Evolutionary conservation across 495 filamentous ascomycete genomes (phyloP).

Genomic region (Staphylotrichum longicolle): DNA sequence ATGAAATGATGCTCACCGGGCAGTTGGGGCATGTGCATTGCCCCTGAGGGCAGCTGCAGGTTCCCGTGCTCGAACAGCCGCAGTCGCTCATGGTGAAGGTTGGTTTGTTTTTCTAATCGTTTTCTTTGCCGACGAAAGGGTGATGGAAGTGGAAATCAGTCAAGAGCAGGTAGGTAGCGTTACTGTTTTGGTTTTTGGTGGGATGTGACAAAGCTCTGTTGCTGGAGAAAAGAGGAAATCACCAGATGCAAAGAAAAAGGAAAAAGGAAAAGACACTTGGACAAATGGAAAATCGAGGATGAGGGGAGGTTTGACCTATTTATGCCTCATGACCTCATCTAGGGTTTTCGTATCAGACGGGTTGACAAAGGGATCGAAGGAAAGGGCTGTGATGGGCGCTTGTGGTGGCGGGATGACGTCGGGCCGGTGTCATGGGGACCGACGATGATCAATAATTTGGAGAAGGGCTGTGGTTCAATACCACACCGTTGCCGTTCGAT

Average conservation of each 20-base stretch:
- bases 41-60: conserved; percentile 26
- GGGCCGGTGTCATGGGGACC: neutral
- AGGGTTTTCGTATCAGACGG: neutral
- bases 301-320: neutral
- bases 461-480: neutral
- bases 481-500: neutral
- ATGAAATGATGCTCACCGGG: conserved; percentile 17
- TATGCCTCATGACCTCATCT: conserved; percentile 4
- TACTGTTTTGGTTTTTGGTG: too few species aligned
- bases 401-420: conserved; percentile 10
- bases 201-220: too few species aligned
- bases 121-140: neutral
- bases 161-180: too few species aligned
- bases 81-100: conserved; percentile 23
- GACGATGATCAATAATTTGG: neutral
- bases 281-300: neutral
- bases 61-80: conserved; percentile 18
- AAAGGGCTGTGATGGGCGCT: neutral
- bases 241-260: neutral
- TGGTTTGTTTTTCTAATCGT: neutral
- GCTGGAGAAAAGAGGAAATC: neutral
- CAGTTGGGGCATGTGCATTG: conserved; percentile 30
- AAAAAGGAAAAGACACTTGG: neutral
- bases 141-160: too few species aligned
- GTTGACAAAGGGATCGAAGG: neutral